Conservation (phyloP, 2,329 filamentous ascomycete genomes). For the Aspergillus hiratsukae region DNA sequence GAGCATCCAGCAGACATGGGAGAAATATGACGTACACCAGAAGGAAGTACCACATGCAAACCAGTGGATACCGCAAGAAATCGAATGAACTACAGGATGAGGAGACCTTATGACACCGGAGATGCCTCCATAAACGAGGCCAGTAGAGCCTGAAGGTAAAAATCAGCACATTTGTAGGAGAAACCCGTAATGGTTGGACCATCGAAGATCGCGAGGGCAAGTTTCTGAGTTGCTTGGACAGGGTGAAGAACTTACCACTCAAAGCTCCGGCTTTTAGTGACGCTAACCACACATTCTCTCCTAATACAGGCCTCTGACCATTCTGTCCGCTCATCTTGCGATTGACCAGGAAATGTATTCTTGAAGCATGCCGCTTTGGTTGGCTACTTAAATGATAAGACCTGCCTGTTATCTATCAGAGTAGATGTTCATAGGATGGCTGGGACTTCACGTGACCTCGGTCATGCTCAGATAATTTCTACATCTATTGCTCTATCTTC, state of each 20-base stretch:
- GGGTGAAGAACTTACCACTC: constrained; percentile 47
- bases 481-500: neutral
- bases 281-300: constrained; percentile 22
- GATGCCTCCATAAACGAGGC: constrained; percentile 62
- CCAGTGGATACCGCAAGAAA: constrained; percentile 73
- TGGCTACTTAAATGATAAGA: neutral
- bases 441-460: neutral
- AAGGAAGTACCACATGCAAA: constrained; percentile 72
- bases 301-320: constrained; percentile 12
- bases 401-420: neutral
- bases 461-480: neutral
- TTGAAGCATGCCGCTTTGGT: neutral
- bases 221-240: neutral
- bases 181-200: neutral
- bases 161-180: neutral
- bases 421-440: neutral
- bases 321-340: constrained; percentile 26
- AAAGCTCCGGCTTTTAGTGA: constrained; percentile 58
- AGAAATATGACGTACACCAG: constrained; percentile 56
- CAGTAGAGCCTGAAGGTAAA: constrained; percentile 39
- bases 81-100: constrained; percentile 63
- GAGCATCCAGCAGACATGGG: neutral
- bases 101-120: constrained; percentile 66
- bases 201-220: neutral
- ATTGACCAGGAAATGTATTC: neutral